Evolutionary conservation across 1,284 basidiomycete genomes (phyloP).

Genomic region (Stereum hirsutum): DNA sequence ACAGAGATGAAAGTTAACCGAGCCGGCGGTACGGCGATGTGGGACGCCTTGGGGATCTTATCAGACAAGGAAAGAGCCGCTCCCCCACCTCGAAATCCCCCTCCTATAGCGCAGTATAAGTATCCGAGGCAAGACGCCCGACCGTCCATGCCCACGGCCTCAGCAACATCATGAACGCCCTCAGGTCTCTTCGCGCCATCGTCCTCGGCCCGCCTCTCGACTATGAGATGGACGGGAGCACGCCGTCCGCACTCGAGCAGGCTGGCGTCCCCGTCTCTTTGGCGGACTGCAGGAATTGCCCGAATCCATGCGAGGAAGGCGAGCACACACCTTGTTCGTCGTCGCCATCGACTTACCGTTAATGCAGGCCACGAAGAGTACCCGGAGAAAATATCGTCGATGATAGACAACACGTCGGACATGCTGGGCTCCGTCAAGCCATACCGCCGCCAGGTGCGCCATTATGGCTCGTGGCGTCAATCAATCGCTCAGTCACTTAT

Average conservation of each 20-base stretch:
- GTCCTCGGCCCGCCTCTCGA: conserved; percentile 21
- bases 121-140: too few relatives aligned
- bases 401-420: conserved; percentile 65
- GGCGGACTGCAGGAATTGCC: conserved; percentile 66
- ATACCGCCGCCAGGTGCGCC: conserved; percentile 65
- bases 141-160: too few relatives aligned
- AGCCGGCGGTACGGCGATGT: too few relatives aligned
- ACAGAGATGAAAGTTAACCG: too few relatives aligned
- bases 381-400: conserved; percentile 48
- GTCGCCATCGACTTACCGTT: conserved; percentile 18
- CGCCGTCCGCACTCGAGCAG: conserved; percentile 21
- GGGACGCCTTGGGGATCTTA: too few relatives aligned
- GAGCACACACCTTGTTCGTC: conserved; percentile 12
- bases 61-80: too few relatives aligned
- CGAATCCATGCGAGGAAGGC: conserved; percentile 73
- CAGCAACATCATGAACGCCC: conserved; percentile 14
- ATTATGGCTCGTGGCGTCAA: background rate
- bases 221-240: conserved; percentile 12
- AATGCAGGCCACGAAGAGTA: conserved; percentile 63
- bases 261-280: conserved; percentile 61
- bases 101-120: too few relatives aligned
- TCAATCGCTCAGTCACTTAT: conserved; percentile 5
- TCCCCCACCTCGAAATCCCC: too few relatives aligned
- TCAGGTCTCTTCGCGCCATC: conserved; percentile 20
- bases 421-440: conserved; percentile 80